phyloP scores from a whole-genome alignment of 1,284 basidiomycete genomes.

The Ganoderma sp. region DNA sequence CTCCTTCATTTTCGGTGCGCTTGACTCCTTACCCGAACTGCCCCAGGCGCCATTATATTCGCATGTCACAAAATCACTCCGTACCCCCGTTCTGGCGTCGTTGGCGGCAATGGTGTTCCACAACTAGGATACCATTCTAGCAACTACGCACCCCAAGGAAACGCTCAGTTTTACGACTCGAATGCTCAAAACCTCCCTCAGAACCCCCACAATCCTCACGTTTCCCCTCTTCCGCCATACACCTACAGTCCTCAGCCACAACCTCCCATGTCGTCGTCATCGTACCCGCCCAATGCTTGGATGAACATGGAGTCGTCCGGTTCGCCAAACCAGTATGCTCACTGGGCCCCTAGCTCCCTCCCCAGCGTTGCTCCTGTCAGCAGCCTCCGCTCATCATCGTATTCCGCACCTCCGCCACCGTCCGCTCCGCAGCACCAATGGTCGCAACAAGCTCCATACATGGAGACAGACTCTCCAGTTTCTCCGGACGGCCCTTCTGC shows the following conservation, averaged over 20 bases:
- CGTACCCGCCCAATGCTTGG: slow-evolving; percentile 59
- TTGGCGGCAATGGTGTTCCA: slow-evolving; percentile 33
- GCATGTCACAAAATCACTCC: slow-evolving; percentile 77
- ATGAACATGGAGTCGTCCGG: slow-evolving; percentile 46
- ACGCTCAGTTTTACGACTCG: slow-evolving; percentile 53
- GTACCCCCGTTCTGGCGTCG: slow-evolving; percentile 49
- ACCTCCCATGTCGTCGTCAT: slow-evolving; percentile 41
- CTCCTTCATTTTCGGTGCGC: slow-evolving; percentile 26
- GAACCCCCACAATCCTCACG: slow-evolving; percentile 46
- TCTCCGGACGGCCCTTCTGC: slow-evolving; percentile 33
- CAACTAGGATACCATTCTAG: slow-evolving; percentile 34
- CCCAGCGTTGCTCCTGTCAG: slow-evolving; percentile 45
- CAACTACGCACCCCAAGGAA: slow-evolving; percentile 43
- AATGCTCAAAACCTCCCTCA: slow-evolving; percentile 52
- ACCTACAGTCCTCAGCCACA: slow-evolving; percentile 48
- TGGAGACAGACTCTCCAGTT: slow-evolving; percentile 32
- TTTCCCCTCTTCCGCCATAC: slow-evolving; percentile 40
- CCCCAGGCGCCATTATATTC: slow-evolving; percentile 77
- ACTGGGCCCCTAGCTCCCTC: slow-evolving; percentile 48
- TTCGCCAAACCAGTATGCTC: slow-evolving; percentile 43
- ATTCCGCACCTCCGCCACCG: slow-evolving; percentile 44
- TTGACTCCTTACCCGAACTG: slow-evolving; percentile 26
- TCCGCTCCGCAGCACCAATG: slow-evolving; percentile 38
- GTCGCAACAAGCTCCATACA: slow-evolving; percentile 38
- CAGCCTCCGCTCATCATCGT: slow-evolving; percentile 56